A percentile compares a stretch with the other conserved stretches of the same genome.
phyloP scores from a whole-genome alignment of 805 yeast species.

The Wickerhamomyces sydowiorum region DNA sequence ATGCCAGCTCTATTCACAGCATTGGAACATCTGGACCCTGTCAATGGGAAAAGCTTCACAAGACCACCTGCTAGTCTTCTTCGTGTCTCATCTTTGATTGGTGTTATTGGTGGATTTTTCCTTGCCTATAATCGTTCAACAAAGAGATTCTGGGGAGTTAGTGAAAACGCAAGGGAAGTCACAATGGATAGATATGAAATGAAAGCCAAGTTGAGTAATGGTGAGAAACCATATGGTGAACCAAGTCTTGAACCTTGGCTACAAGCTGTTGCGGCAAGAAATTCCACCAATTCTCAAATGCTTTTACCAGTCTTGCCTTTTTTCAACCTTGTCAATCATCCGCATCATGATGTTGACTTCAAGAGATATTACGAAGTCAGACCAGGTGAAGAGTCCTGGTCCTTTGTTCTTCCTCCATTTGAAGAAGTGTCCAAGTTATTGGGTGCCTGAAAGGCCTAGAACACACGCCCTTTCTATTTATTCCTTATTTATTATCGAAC shows the following conservation, averaged over 20 bases:
- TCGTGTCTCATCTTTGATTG: constrained; percentile 57
- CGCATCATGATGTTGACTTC: constrained; percentile 74
- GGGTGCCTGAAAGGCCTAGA: no score
- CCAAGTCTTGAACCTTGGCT: constrained; percentile 62
- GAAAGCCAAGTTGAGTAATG: constrained; percentile 58
- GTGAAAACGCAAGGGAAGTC: constrained; percentile 70
- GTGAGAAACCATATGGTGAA: constrained; percentile 61
- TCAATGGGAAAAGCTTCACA: constrained; percentile 36
- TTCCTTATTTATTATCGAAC: no score
- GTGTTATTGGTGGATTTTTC: constrained; percentile 68
- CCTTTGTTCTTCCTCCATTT: constrained; percentile 15
- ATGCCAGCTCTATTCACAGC: constrained; percentile 42
- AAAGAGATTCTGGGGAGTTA: constrained; percentile 71
- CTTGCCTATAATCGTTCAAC: constrained; percentile 63
- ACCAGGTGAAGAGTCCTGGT: constrained; percentile 21
- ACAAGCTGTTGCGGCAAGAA: constrained; percentile 71
- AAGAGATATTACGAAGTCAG: constrained; percentile 35
- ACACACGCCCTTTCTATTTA: no score
- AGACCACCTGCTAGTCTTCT: constrained; percentile 50
- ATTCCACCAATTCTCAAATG: constrained; percentile 66
- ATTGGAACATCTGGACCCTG: constrained; percentile 43
- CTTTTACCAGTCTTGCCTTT: constrained; percentile 63
- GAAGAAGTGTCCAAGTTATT: constrained; percentile 3
- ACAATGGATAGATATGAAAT: constrained; percentile 67
- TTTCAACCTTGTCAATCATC: constrained; percentile 79